phyloP scores from a whole-genome alignment of 225 moss, liverwort and hornwort genomes.

The Physcomitrellopsis africana region DNA sequence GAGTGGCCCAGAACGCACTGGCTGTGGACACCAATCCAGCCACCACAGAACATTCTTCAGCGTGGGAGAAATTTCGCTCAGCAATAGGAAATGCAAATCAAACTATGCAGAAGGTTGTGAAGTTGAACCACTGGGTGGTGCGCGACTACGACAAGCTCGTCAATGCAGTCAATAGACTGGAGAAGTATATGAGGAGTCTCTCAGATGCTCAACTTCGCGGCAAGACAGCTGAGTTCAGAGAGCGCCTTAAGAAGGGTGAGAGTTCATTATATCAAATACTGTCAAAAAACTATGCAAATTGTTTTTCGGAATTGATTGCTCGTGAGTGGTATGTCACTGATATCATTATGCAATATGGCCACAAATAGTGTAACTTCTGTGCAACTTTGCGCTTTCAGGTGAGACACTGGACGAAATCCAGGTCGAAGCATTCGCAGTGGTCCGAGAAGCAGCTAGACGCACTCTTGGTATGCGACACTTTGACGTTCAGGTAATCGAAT shows the following conservation, averaged over 20 bases:
- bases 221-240: slow-evolving; percentile 81
- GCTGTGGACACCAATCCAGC: slow-evolving; percentile 38
- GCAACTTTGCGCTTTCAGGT: slow-evolving; percentile 27
- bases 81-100: slow-evolving; percentile 47
- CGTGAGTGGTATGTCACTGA: not conserved
- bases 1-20: slow-evolving; percentile 34
- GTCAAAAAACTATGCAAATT: not conserved
- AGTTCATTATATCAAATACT: not conserved
- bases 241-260: slow-evolving; percentile 73
- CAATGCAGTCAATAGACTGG: slow-evolving; percentile 72
- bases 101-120: slow-evolving; percentile 68
- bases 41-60: slow-evolving; percentile 22
- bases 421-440: slow-evolving; percentile 97
- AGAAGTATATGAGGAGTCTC: slow-evolving; percentile 49
- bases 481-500: slow-evolving; percentile 84
- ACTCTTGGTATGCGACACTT: slow-evolving; percentile 98
- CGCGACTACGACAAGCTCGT: slow-evolving; percentile 83
- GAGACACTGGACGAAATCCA: slow-evolving; percentile 84
- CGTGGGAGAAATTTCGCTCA: slow-evolving; percentile 49
- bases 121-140: slow-evolving; percentile 90
- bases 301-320: not conserved
- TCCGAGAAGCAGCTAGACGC: slow-evolving; percentile 94
- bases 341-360: not conserved
- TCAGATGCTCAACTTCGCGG: slow-evolving; percentile 73
- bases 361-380: not conserved